Evolutionary conservation across 2,329 filamentous ascomycete genomes (phyloP), one percentile per base, ranked within the genome.

Genomic region (Fusarium subtropicale): DNA sequence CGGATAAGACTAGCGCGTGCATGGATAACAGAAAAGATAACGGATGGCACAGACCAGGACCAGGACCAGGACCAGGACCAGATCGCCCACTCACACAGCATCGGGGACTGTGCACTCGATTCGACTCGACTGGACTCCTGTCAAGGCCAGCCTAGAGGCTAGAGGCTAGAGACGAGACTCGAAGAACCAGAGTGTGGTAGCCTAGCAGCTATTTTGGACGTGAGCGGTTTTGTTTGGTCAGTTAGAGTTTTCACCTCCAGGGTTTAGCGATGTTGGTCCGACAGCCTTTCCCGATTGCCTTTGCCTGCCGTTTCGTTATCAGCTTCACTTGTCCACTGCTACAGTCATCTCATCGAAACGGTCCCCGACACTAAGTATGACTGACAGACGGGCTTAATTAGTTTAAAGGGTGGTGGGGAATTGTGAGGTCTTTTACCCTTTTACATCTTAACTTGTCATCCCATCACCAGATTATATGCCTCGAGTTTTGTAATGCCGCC

Each of bases 11-110:
- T 65, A 65, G 62, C 26, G 20, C 22, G 2, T 15, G 44, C 55
- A 60, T 56, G 47, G 45, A 20, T 46, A 33, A 33, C 47, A 64
- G 22, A 57, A 20, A 50, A 71, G 68, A 71, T 71, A 71, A 71
- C 66, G 56, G 47, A 38, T 46, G 68, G 68, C 68, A 71, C 68
- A 66, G 68, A 56, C 68, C 64, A 22, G 20, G 20, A 22, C 20
- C 20, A 22, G 20, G 20, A 22, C 20, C 20, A 22, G 20, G 20
- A 22, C 20, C 28, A 12, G 56, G 68, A 56, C 68, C 64, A 71
- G 41, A 56, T 64, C 66, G 51, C 51, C 63, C 60, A 69, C 66
- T 57, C 66, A 66, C 66, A 69, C 41, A 16, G n/a, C 10, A 36
- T 38, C 36, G 36, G 12, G 26, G 28, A 31, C 11, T 46, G 26